Evolutionary conservation across 768 basidiomycete species (phyloP).

Genomic region (Leccinum pellstonianum): DNA sequence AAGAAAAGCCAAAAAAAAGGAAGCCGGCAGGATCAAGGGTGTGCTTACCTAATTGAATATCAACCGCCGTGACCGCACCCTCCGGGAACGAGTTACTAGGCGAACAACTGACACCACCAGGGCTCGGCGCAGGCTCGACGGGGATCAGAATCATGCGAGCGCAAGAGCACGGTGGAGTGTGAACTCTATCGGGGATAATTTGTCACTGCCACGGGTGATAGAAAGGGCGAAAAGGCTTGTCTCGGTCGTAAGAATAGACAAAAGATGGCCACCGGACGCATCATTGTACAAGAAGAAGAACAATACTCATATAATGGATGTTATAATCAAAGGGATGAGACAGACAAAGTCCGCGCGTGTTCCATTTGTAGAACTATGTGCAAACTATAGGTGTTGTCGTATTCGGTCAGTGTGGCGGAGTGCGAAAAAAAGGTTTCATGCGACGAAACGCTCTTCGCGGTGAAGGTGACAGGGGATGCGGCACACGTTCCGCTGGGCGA

Average conservation of each 20-base stretch:
- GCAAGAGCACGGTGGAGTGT: slow-evolving; percentile 4
- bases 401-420: slow-evolving; percentile 13
- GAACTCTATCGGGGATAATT: slow-evolving; percentile 15
- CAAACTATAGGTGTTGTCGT: neutral
- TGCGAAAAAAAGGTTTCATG: slow-evolving; percentile 19
- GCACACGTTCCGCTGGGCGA: slow-evolving; percentile 18
- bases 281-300: slow-evolving; percentile 9
- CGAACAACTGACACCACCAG: slow-evolving; percentile 19
- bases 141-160: slow-evolving; percentile 11
- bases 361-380: neutral
- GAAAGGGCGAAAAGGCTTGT: slow-evolving; percentile 6
- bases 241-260: slow-evolving; percentile 12
- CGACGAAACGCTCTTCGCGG: slow-evolving; percentile 1
- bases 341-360: slow-evolving; percentile 16
- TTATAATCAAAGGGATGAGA: slow-evolving; percentile 2
- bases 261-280: slow-evolving; percentile 3
- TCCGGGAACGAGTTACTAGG: slow-evolving; percentile 10
- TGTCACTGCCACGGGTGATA: slow-evolving; percentile 5
- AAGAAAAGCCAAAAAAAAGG: slow-evolving; percentile 29
- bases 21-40: slow-evolving; percentile 6
- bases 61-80: slow-evolving; percentile 1
- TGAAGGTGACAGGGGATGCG: slow-evolving; percentile 11
- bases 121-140: slow-evolving; percentile 26
- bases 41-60: slow-evolving; percentile 26
- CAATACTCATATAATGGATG: slow-evolving; percentile 12